Evolutionary conservation across 768 basidiomycete species (phyloP).

Genomic region (Lentinula lateritia): DNA sequence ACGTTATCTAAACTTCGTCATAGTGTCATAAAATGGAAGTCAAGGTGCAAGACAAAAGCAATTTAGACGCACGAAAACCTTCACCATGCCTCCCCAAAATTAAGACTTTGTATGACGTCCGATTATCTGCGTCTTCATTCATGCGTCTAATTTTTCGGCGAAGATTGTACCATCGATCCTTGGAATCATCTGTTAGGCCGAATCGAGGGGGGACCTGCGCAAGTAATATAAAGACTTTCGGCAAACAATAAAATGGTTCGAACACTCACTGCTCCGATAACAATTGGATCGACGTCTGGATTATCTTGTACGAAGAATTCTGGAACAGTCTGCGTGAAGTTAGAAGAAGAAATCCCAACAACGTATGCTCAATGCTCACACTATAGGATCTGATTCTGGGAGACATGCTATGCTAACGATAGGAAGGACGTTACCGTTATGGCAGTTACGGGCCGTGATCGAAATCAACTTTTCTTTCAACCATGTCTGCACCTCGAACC

Average conservation of each 20-base stretch:
- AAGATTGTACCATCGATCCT: constrained; percentile 47
- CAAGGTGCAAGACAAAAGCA: neutral
- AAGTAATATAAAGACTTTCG: neutral
- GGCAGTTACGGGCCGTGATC: neutral
- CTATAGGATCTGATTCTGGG: neutral
- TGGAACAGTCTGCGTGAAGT: neutral
- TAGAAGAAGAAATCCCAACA: neutral
- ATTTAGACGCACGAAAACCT: constrained; percentile 53
- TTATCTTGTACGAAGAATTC: constrained; percentile 4
- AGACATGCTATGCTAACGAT: neutral
- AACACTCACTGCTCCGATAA: constrained; percentile 3
- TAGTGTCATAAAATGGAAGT: neutral
- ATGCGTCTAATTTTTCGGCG: constrained; percentile 34
- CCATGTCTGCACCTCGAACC: constrained; percentile 36
- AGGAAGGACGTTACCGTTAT: too few relatives aligned
- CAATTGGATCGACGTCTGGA: neutral
- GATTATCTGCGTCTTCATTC: constrained; percentile 32
- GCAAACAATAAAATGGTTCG: neutral
- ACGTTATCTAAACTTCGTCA: constrained; percentile 51
- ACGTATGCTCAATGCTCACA: neutral
- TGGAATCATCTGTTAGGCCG: constrained; percentile 47
- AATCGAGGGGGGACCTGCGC: constrained; percentile 50
- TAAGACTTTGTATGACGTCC: constrained; percentile 54
- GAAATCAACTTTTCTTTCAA: neutral
- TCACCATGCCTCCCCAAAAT: constrained; percentile 68